These are phyloP conservation scores for Xerocomus nothofagi DNA, from an alignment of 1,284 basidiomycete genomes.

Conservation along the genomic window DNA sequence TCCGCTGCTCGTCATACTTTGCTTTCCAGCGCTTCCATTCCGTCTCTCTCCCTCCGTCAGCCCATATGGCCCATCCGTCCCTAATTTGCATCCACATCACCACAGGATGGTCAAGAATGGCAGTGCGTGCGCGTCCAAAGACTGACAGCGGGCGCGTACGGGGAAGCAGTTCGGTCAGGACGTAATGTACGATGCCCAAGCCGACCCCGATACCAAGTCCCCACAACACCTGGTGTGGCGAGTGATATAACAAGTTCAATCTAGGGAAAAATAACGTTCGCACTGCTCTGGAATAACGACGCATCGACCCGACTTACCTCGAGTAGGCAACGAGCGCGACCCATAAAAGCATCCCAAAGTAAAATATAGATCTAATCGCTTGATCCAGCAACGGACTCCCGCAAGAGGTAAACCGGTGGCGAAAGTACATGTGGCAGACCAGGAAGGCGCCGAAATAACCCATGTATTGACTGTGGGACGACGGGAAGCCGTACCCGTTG, in stretches of 20 bases:
- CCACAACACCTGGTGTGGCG: slow-evolving; percentile 68
- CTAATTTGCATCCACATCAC: slow-evolving; percentile 67
- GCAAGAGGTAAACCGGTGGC: slow-evolving; percentile 62
- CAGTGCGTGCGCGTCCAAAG: slow-evolving; percentile 50
- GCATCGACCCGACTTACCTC: slow-evolving; percentile 43
- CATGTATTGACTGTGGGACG: slow-evolving; percentile 88
- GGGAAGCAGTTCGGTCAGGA: slow-evolving; percentile 62
- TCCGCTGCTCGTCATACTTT: slow-evolving; percentile 37
- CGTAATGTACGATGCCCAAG: slow-evolving; percentile 60
- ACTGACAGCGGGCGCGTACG: slow-evolving; percentile 48
- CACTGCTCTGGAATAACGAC: neutral
- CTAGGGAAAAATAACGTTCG: slow-evolving; percentile 37
- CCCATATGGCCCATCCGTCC: slow-evolving; percentile 81
- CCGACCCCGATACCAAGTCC: slow-evolving; percentile 66
- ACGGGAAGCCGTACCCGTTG: slow-evolving; percentile 84
- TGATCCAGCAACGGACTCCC: slow-evolving; percentile 52
- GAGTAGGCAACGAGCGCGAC: slow-evolving; percentile 75
- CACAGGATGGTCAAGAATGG: slow-evolving; percentile 57
- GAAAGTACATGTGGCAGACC: slow-evolving; percentile 68
- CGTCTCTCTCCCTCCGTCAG: slow-evolving; percentile 64
- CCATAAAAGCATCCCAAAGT: slow-evolving; percentile 55
- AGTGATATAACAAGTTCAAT: slow-evolving; percentile 75
- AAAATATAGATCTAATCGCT: slow-evolving; percentile 47
- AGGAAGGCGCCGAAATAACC: slow-evolving; percentile 83
- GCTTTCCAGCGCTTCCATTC: slow-evolving; percentile 67